Evolutionary conservation across 495 filamentous ascomycete genomes (phyloP).

Genomic region (Aspergillus bridgeri): DNA sequence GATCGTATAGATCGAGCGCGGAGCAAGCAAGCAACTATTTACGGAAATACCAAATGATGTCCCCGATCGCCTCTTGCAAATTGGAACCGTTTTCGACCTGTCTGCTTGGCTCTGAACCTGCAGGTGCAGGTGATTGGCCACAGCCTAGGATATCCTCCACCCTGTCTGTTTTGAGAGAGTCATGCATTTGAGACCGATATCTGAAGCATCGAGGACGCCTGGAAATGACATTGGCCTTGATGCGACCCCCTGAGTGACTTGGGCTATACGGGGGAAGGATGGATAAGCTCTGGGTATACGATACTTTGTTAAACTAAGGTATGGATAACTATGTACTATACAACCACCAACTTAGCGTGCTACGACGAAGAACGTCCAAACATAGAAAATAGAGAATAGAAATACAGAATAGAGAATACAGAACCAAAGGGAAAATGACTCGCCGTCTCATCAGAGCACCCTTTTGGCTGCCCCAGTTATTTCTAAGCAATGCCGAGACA

Average conservation of each 20-base stretch:
- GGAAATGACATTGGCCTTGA: background rate
- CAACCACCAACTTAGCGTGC: too few relatives aligned
- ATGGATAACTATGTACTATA: too few relatives aligned
- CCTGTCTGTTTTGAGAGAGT: background rate
- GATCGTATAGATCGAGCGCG: background rate
- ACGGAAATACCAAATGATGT: too few relatives aligned
- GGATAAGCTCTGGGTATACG: background rate
- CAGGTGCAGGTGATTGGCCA: background rate
- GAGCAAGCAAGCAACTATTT: background rate
- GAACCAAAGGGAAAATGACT: too few relatives aligned
- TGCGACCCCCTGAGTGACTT: background rate
- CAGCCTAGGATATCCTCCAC: background rate
- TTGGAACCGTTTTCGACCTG: background rate
- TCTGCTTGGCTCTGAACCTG: background rate
- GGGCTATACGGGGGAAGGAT: background rate
- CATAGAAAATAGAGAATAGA: too few relatives aligned
- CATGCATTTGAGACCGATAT: background rate
- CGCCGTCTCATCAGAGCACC: too few relatives aligned
- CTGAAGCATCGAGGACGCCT: background rate
- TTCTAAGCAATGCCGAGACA: conserved; percentile 12
- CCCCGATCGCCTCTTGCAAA: background rate
- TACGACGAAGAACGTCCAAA: too few relatives aligned
- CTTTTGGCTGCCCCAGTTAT: background rate
- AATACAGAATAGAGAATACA: too few relatives aligned
- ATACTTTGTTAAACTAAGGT: too few relatives aligned